These are phyloP conservation scores for Trichophyton schoenleinii DNA, from an alignment of 2,329 filamentous ascomycete genomes.

Conservation along the genomic window DNA sequence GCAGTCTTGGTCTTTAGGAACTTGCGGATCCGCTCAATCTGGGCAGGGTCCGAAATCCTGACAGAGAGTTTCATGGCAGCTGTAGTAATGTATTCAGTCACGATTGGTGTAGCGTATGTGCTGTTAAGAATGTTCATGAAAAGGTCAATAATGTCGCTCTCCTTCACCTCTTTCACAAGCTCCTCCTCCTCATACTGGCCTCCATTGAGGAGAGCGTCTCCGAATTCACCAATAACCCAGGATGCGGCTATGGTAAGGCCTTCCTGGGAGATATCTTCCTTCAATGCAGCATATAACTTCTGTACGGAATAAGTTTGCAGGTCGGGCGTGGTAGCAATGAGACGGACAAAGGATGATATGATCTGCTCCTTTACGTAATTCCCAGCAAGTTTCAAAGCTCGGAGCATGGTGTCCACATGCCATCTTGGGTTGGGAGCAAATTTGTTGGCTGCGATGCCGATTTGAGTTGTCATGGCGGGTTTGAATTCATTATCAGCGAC, in stretches of 20 bases:
- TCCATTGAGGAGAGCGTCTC: conserved; percentile 74
- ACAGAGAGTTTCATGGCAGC: conserved; percentile 91
- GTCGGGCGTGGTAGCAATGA: conserved; percentile 88
- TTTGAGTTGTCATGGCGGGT: conserved; percentile 94
- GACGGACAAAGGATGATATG: conserved; percentile 84
- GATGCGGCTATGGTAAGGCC: conserved; percentile 83
- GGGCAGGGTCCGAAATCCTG: conserved; percentile 66
- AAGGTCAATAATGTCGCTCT: conserved; percentile 85
- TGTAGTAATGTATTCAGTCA: conserved; percentile 92
- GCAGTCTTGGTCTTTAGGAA: conserved; percentile 67
- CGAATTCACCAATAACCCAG: conserved; percentile 97
- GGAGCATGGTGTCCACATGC: conserved; percentile 96
- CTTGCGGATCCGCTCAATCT: conserved; percentile 71
- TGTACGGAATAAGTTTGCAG: conserved; percentile 93
- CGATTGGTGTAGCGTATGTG: conserved; percentile 80
- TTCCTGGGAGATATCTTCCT: conserved; percentile 96
- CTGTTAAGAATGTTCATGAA: conserved; percentile 87
- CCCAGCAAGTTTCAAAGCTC: conserved; percentile 82
- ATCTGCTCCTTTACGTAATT: conserved; percentile 98
- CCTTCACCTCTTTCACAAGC: conserved; percentile 66
- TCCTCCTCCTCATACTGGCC: conserved; percentile 93
- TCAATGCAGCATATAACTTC: conserved; percentile 80
- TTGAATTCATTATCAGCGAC: conserved; percentile 98
- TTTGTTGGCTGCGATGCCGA: conserved; percentile 89
- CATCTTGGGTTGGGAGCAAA: conserved; percentile 95